phyloP scores from a whole-genome alignment of 2,329 filamentous ascomycete genomes.

The Trichoderma sp. region DNA sequence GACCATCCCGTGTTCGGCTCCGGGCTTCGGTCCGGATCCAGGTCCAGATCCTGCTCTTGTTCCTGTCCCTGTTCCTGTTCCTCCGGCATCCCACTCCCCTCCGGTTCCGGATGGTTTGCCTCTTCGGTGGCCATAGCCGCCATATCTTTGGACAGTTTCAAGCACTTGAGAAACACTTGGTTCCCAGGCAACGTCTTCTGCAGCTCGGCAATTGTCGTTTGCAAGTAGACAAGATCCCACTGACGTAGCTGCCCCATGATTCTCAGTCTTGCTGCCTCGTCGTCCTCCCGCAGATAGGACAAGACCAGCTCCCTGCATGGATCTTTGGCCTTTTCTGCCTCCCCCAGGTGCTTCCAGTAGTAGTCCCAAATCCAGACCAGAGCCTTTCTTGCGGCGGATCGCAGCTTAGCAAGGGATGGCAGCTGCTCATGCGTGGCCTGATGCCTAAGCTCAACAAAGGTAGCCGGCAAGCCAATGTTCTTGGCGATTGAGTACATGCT shows the following conservation, averaged over 20 bases:
- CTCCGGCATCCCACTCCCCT: slow-evolving; percentile 12
- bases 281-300: slow-evolving; percentile 39
- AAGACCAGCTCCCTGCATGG: slow-evolving; percentile 39
- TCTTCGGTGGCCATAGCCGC: slow-evolving; percentile 25
- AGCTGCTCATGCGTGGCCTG: slow-evolving; percentile 88
- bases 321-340: slow-evolving; percentile 24
- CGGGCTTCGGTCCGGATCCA: background rate
- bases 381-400: slow-evolving; percentile 66
- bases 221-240: slow-evolving; percentile 39
- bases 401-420: slow-evolving; percentile 70
- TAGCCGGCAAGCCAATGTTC: slow-evolving; percentile 66
- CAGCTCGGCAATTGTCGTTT: slow-evolving; percentile 41
- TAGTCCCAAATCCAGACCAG: slow-evolving; percentile 85
- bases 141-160: slow-evolving; percentile 45
- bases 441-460: slow-evolving; percentile 86
- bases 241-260: slow-evolving; percentile 33
- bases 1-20: slow-evolving; percentile 43
- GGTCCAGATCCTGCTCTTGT: background rate
- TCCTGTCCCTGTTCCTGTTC: background rate
- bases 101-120: slow-evolving; percentile 18
- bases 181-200: slow-evolving; percentile 43
- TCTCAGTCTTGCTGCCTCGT: slow-evolving; percentile 28
- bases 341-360: slow-evolving; percentile 67
- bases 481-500: slow-evolving; percentile 72
- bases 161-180: slow-evolving; percentile 42